Evolutionary conservation across 2,329 filamentous ascomycete genomes (phyloP), one percentile per base, ranked within the genome.

Genomic region (Ascochyta rabiei): DNA sequence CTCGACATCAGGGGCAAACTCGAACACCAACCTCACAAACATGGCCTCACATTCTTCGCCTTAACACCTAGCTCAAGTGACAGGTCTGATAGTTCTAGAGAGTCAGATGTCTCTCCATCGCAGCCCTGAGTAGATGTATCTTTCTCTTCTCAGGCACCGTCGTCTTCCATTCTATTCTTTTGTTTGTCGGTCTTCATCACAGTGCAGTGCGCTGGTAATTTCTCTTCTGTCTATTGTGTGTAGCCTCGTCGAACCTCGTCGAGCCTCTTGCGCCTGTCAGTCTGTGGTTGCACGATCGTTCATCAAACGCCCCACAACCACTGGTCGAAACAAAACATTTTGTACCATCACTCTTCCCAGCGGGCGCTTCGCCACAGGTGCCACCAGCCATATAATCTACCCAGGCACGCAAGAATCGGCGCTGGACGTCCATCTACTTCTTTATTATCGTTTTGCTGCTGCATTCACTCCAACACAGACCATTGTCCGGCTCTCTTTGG

Each of bases 231-330:
- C 28, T 15, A 13, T 15, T 30, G 28, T 30, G 12, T 15, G 28
- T 13, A 30, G 13, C 28, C 28, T 30, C 28, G 12, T 13, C 28
- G 12, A 30, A 30, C 28, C 28, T 30, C 28, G 12, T 13, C 28
- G 12, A 35, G 33, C 40, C 2, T 38, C 24, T 23, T 41, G 34
- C 34, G n/a, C 46, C 52, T 55, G 47, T 50, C 52, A 55, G 23
- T 47, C 18, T 47, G 52, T 21, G 35, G 52, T 55, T 46, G 40
- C 30, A 55, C 46, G 23, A 54, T 41, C 30, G 40, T 49, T 49
- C 52, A 41, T 41, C 41, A 46, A 55, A 45, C 40, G 24, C 41
- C 35, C 40, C 35, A 55, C 40, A 45, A 30, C 24, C 12, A 46
- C 46, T 49, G 52, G 52, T 41, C 37, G 35, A 49, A 49, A 54